A percentile compares a stretch with the other conserved stretches of the same genome.
Evolutionary conservation across 169 alveolate species (phyloP).

Genomic region (Miamiensis avidus): DNA sequence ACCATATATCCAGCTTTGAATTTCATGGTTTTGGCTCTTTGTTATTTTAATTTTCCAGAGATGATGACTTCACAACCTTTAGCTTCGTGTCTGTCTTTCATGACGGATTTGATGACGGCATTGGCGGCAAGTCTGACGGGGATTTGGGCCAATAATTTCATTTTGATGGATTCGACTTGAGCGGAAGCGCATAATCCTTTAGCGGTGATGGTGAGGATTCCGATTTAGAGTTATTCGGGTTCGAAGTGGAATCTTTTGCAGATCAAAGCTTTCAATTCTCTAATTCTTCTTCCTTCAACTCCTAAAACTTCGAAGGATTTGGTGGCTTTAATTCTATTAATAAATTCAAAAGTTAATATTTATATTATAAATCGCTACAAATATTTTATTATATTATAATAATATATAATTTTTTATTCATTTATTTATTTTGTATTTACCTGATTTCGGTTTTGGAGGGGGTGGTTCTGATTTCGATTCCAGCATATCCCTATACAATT

Average conservation of each 20-base stretch:
- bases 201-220: conserved; percentile 95
- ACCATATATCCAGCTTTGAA: conserved; percentile 98
- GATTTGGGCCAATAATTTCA: conserved; percentile 96
- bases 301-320: conserved; percentile 97
- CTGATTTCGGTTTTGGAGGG: conserved; percentile 83
- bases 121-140: conserved; percentile 99
- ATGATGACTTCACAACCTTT: conserved; percentile 99
- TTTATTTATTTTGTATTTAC: conserved; percentile 10
- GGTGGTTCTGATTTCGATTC: conserved; percentile 97
- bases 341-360: too few relatives aligned
- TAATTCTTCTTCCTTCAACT: conserved; percentile 96
- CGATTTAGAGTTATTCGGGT: conserved; percentile 95
- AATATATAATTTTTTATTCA: neutral
- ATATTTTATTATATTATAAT: conserved; percentile 86
- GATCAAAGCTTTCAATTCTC: conserved; percentile 97
- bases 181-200: conserved; percentile 99
- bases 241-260: conserved; percentile 98
- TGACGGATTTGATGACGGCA: conserved; percentile 96
- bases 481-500: conserved; percentile 96
- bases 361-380: conserved; percentile 16
- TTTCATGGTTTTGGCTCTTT: conserved; percentile 99
- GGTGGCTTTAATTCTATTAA: conserved; percentile 94
- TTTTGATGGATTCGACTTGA: conserved; percentile 98
- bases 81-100: conserved; percentile 95
- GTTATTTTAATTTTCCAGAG: conserved; percentile 99